Base-by-base conservation (phyloP, 2,329 filamentous ascomycete species). In the Aspergillus sojae region DNA sequence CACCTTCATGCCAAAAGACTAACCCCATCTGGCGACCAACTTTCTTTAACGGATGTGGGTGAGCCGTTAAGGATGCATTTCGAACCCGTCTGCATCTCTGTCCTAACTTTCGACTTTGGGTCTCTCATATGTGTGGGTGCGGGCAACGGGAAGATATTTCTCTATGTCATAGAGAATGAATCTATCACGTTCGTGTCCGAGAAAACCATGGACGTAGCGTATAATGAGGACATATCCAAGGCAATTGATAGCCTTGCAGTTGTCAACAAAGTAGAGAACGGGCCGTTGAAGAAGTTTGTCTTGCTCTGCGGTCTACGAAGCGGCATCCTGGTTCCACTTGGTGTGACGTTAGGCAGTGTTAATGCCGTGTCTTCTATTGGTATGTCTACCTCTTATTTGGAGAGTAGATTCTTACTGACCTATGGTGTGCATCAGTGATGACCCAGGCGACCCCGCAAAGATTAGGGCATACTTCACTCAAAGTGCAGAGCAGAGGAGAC, bases 301-400 rank as follows among this genome's bases (percentile, higher is more conserved):
- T 52, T 82, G 14, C 73, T 83, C 14, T 83, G 81, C 66, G 82
- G 82, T 12, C 73, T 84, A 54, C 78, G 82, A 43, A 79, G 79
- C 66, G 82, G 82, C 41, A 75, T 75, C 57, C 67, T 84, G 50
- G 68, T 82, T 21, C 73, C 76, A 16, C 73, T 80, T 48, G 70
- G 75, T 34, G 58, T 81, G 10, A 63, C 67, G 16, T 62, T 73
- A 11, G 61, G 68, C 30, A 45, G 50, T 41, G 70, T 69, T 16
- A 67, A 67, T 34, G 60, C 60, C 52, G 57, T 59, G 6, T 60
- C 65, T 62, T 66, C 71, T 23, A 71, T 76, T n/a, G 70, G 77
- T 78, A 72, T 41, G 68, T 16, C 26, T 16, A 14, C 32, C 53
- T 19, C 26, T 23, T 48, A 6, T 19, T 16, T 45, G 1, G 14